Conservation (phyloP, 202 grass and related monocot species). For the Setaria viridis region DNA sequence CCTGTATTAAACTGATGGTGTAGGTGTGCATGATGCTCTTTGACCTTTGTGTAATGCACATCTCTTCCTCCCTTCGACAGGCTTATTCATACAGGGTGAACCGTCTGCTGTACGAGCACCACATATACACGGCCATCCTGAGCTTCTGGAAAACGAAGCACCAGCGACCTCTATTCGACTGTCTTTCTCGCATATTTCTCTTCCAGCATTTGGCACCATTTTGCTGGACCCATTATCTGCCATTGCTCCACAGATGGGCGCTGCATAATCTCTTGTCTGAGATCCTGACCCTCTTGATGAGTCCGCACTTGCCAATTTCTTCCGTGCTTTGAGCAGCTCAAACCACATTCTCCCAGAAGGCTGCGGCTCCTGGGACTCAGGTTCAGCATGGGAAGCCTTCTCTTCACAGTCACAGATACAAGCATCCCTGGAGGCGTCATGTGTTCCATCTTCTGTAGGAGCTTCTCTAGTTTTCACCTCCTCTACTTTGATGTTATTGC, state of each 20-base stretch:
- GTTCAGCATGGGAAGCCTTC: conserved; percentile 15
- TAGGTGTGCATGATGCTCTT: conserved; percentile 32
- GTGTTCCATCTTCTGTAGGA: conserved; percentile 20
- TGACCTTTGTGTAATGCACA: conserved; percentile 74
- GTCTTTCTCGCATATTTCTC: conserved; percentile 50
- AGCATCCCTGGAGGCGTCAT: neutral
- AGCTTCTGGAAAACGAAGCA: conserved; percentile 42
- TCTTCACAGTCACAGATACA: conserved; percentile 17
- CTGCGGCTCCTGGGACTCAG: conserved; percentile 29
- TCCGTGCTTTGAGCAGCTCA: conserved; percentile 56
- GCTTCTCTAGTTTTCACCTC: conserved; percentile 36
- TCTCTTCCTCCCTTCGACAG: conserved; percentile 67
- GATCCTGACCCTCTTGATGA: neutral
- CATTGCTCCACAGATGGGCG: conserved; percentile 37
- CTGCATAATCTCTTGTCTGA: conserved; percentile 2
- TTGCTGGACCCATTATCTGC: conserved; percentile 33
- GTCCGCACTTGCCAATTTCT: neutral
- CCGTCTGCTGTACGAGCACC: conserved; percentile 62
- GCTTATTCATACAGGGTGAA: conserved; percentile 60
- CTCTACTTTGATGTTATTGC: conserved; percentile 28
- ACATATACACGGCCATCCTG: conserved; percentile 52
- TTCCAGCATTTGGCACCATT: conserved; percentile 42
- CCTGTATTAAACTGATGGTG: neutral
- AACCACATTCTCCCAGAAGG: conserved; percentile 62
- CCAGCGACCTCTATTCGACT: conserved; percentile 39